phyloP scores from a whole-genome alignment of 768 basidiomycete genomes.

The Russula dissimulans region DNA sequence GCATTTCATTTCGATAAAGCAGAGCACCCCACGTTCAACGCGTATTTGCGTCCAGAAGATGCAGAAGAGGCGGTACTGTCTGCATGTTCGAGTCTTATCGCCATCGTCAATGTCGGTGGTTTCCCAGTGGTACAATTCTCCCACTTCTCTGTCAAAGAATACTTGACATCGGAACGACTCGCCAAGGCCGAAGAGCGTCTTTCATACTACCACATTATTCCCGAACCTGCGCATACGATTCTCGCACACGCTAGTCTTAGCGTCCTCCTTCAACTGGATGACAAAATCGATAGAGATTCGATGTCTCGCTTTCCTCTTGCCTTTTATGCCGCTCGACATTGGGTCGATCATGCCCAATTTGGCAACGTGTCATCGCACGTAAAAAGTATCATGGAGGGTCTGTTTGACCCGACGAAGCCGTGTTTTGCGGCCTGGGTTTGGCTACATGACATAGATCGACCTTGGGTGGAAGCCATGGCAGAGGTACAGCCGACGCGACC shows the following conservation, averaged over 20 bases:
- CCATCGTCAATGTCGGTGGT: not conserved
- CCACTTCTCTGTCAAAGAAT: conserved; percentile 13
- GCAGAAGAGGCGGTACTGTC: not conserved
- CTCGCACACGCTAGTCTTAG: not conserved
- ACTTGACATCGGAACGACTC: conserved; percentile 5
- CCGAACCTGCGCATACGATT: not conserved
- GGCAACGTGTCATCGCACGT: not conserved
- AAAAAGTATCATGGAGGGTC: not conserved
- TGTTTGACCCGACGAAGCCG: not conserved
- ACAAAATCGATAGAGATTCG: not conserved
- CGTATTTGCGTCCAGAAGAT: not conserved
- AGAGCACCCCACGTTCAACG: not conserved
- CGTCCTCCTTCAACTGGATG: conserved; percentile 1
- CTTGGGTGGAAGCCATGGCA: not conserved
- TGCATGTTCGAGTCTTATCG: not conserved
- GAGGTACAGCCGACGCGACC: not conserved
- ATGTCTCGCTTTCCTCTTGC: not conserved
- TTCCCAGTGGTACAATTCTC: conserved; percentile 2
- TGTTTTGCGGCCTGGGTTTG: conserved; percentile 8
- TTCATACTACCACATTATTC: conserved; percentile 1
- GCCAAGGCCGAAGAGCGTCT: not conserved
- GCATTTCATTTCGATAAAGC: not conserved
- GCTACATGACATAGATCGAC: not conserved
- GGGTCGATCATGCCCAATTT: not conserved
- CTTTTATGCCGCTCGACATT: not conserved